Conservation (phyloP, 1,284 basidiomycete genomes). For the Apiotrichum montevideense region DNA sequence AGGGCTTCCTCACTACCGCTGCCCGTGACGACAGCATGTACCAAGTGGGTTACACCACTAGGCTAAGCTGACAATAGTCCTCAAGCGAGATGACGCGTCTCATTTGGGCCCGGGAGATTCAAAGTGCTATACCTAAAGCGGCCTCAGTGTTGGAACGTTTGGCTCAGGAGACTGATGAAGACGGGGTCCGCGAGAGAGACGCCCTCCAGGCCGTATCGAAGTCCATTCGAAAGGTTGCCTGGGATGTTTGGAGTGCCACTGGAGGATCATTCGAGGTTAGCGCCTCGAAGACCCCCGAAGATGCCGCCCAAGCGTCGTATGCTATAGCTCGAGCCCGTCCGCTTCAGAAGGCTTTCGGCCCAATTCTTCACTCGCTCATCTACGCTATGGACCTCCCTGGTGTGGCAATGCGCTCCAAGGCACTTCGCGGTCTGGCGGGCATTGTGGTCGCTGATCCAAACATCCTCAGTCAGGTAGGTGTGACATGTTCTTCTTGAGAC, state of each 20-base stretch:
- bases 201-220: conserved; percentile 22
- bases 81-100: conserved; percentile 31
- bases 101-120: conserved; percentile 37
- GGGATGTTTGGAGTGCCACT: conserved; percentile 30
- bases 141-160: conserved; percentile 29
- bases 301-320: conserved; percentile 50
- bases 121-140: conserved; percentile 22
- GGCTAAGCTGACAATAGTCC: conserved; percentile 11
- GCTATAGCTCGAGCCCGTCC: conserved; percentile 68
- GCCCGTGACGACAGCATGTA: conserved; percentile 35
- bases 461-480: conserved; percentile 65
- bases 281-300: conserved; percentile 26
- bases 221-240: conserved; percentile 18
- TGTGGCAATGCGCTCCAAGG: conserved; percentile 85
- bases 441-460: conserved; percentile 78
- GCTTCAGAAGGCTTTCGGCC: conserved; percentile 68
- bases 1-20: conserved; percentile 40
- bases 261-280: conserved; percentile 35
- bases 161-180: conserved; percentile 21
- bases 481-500: neutral
- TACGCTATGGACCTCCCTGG: conserved; percentile 68
- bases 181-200: conserved; percentile 18
- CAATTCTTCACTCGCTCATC: conserved; percentile 69
- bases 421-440: conserved; percentile 73
- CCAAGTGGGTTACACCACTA: conserved; percentile 15